Percentiles rank a stretch among this genome's conserved stretches.
phyloP scores from a whole-genome alignment of 805 yeast genomes.

The Monosporozyma aquatica region DNA sequence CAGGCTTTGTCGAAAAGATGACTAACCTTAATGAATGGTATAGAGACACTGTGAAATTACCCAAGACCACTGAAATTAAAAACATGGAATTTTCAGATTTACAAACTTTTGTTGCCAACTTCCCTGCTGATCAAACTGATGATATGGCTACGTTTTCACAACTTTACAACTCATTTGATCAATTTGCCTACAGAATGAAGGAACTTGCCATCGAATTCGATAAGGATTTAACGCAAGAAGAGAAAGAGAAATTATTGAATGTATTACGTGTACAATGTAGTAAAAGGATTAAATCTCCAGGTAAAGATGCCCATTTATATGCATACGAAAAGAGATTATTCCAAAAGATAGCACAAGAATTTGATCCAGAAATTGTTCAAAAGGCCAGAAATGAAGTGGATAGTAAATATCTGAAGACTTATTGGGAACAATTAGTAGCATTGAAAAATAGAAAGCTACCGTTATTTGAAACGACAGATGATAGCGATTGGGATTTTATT shows the following conservation, averaged over 20 bases:
- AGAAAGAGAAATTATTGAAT: conserved; percentile 12
- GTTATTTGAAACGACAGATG: conserved; percentile 4
- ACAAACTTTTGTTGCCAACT: conserved; percentile 13
- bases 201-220: conserved; percentile 23
- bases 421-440: conserved; percentile 9
- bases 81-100: conserved; percentile 15
- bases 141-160: conserved; percentile 13
- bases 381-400: conserved; percentile 8
- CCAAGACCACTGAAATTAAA: conserved; percentile 11
- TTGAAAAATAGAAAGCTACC: conserved; percentile 8
- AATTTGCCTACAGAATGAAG: conserved; percentile 20
- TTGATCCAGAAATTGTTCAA: conserved; percentile 4
- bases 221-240: conserved; percentile 4
- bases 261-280: conserved; percentile 11
- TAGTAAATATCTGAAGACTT: conserved; percentile 7
- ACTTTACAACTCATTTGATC: conserved; percentile 12
- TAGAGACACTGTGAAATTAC: conserved; percentile 7
- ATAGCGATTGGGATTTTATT: not conserved
- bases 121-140: conserved; percentile 10
- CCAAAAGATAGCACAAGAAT: conserved; percentile 6
- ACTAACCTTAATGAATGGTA: conserved; percentile 12
- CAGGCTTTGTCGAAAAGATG: conserved; percentile 12
- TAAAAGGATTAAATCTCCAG: conserved; percentile 12
- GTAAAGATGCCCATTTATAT: conserved; percentile 23
- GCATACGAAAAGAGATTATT: conserved; percentile 16